phyloP scores from a whole-genome alignment of 1,284 basidiomycete genomes.

The Acaromyces ingoldii region DNA sequence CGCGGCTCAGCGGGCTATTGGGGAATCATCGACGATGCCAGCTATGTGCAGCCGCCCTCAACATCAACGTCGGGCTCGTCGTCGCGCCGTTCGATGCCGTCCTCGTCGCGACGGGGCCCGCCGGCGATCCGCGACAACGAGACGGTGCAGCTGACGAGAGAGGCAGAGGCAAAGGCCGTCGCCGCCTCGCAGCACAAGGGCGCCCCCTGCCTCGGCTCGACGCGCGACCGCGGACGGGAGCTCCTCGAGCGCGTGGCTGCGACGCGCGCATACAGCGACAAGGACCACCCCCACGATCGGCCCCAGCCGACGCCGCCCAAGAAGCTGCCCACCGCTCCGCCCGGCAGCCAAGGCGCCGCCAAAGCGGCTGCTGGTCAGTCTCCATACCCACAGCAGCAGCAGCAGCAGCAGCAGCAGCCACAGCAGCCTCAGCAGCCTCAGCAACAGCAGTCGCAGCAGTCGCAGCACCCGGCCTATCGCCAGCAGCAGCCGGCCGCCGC shows the following conservation, averaged over 20 bases:
- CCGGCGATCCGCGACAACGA: constrained; percentile 20
- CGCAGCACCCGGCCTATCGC: too few relatives aligned
- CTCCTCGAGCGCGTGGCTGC: constrained; percentile 6
- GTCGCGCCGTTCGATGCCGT: constrained; percentile 12
- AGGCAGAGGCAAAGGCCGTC: constrained; percentile 20
- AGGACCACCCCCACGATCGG: constrained; percentile 8
- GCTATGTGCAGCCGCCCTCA: constrained; percentile 7
- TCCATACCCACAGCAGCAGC: too few relatives aligned
- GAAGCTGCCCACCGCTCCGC: too few relatives aligned
- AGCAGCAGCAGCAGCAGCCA: too few relatives aligned
- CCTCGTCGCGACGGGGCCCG: not conserved
- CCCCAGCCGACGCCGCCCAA: not conserved
- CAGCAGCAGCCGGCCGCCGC: too few relatives aligned
- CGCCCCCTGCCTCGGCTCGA: not conserved
- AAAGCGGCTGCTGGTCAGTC: too few relatives aligned
- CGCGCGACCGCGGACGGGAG: not conserved
- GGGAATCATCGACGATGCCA: constrained; percentile 28
- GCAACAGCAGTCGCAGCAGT: too few relatives aligned
- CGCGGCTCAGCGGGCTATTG: constrained; percentile 26
- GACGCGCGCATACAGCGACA: not conserved
- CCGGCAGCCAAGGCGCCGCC: too few relatives aligned
- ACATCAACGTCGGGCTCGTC: constrained; percentile 11
- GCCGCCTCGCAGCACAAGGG: constrained; percentile 1
- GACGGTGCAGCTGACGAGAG: constrained; percentile 22
- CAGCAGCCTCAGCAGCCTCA: too few relatives aligned